phyloP scores from a whole-genome alignment of 169 alveolate genomes.

The Prorocentrum cordatum region DNA sequence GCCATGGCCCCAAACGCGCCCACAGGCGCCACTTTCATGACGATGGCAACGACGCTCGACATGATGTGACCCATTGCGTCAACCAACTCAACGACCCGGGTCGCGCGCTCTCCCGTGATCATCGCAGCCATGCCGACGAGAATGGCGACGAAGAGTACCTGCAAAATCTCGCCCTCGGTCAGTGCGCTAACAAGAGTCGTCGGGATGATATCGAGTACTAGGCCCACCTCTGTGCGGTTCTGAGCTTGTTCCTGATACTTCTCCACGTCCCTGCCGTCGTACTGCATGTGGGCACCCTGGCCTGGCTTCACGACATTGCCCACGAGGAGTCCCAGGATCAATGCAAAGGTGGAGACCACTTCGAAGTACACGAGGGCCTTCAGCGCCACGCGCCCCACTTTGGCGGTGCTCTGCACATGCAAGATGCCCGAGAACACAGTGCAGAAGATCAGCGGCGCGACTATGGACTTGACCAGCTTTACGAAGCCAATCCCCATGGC shows the following conservation, averaged over 20 bases:
- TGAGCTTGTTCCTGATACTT: not conserved
- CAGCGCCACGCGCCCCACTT: slow-evolving; percentile 28
- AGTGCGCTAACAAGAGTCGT: slow-evolving; percentile 9
- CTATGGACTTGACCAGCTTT: slow-evolving; percentile 38
- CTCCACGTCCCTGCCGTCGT: not conserved
- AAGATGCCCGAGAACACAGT: slow-evolving; percentile 22
- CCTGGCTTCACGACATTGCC: slow-evolving; percentile 21
- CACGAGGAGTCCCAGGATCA: slow-evolving; percentile 7
- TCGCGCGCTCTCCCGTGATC: too few relatives aligned
- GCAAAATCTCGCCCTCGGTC: slow-evolving; percentile 1
- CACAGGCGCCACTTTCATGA: too few relatives aligned
- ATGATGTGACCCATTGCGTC: too few relatives aligned
- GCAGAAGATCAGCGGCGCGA: slow-evolving; percentile 37
- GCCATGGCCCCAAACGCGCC: too few relatives aligned
- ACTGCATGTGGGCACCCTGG: not conserved
- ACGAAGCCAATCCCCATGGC: too few relatives aligned
- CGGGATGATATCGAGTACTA: not conserved
- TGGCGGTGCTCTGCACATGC: slow-evolving; percentile 14
- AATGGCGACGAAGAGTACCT: slow-evolving; percentile 17
- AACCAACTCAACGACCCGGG: too few relatives aligned
- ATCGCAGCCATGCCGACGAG: not conserved
- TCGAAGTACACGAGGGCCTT: slow-evolving; percentile 37
- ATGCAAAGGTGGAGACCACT: not conserved
- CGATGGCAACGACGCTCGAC: too few relatives aligned
- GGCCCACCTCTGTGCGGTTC: not conserved